Percentiles rank a stretch among this genome's conserved stretches.
phyloP scores from a whole-genome alignment of 169 alveolate species.

The Plasmodium vivax region DNA sequence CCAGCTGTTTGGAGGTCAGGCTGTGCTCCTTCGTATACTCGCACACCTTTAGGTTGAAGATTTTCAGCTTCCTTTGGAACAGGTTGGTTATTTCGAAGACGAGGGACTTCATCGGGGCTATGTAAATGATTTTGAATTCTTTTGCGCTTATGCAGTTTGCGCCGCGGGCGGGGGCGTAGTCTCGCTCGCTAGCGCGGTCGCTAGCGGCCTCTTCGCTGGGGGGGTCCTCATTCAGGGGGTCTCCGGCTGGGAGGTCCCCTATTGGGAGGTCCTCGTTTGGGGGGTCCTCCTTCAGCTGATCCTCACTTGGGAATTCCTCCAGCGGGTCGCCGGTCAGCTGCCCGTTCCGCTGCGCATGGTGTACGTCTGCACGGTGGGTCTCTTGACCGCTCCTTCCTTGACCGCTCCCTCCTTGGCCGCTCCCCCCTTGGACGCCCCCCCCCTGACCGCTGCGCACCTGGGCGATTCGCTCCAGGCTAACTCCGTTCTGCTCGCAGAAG shows the following conservation, averaged over 20 bases:
- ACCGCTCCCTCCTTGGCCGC: neutral
- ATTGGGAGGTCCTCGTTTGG: neutral
- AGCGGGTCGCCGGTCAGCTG: neutral
- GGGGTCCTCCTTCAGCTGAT: neutral
- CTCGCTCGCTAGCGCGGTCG: neutral
- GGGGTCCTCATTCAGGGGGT: neutral
- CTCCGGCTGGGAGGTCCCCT: neutral
- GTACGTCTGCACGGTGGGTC: neutral
- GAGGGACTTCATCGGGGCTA: slow-evolving; percentile 99
- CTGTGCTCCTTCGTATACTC: slow-evolving; percentile 78
- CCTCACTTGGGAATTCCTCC: neutral
- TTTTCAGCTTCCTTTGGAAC: slow-evolving; percentile 29
- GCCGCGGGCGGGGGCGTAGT: neutral
- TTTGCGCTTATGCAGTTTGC: slow-evolving; percentile 77
- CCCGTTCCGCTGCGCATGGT: neutral
- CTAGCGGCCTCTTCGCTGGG: neutral
- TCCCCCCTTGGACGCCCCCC: neutral
- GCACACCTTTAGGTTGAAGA: slow-evolving; percentile 49
- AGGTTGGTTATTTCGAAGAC: slow-evolving; percentile 91
- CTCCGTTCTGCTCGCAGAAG: slow-evolving; percentile 33
- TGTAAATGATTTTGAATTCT: slow-evolving; percentile 96
- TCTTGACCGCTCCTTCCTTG: neutral
- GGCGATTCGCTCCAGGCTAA: slow-evolving; percentile 26
- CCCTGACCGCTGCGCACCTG: neutral
- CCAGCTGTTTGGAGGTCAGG: slow-evolving; percentile 94